phyloP scores from a whole-genome alignment of 768 basidiomycete genomes.

The Phlebiopsis flavidoalba region DNA sequence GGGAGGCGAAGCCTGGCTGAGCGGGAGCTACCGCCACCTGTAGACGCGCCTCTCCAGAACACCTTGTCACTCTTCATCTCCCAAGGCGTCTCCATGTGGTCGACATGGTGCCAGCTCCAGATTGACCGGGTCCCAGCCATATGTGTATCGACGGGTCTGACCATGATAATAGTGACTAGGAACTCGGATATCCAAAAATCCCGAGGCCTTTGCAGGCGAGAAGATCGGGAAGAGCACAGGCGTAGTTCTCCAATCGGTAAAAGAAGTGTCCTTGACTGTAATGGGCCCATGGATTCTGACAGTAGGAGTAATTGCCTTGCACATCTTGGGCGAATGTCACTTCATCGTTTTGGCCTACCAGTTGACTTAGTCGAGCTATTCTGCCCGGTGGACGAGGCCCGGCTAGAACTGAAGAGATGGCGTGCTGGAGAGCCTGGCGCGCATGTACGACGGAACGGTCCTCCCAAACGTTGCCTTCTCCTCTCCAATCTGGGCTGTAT shows the following conservation, averaged over 20 bases:
- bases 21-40: constrained; percentile 89
- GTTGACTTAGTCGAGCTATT: constrained; percentile 24
- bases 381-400: constrained; percentile 38
- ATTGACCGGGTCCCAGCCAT: constrained; percentile 82
- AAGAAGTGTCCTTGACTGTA: constrained; percentile 94
- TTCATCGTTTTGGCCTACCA: constrained; percentile 35
- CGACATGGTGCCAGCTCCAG: constrained; percentile 68
- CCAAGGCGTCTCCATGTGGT: constrained; percentile 87
- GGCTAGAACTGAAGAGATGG: constrained; percentile 74
- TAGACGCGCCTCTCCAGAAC: constrained; percentile 96
- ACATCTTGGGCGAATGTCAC: constrained; percentile 60
- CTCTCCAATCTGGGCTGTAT: constrained; percentile 82
- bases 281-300: constrained; percentile 75
- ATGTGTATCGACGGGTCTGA: constrained; percentile 76
- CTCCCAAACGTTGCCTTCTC: constrained; percentile 88
- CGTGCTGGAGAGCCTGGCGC: constrained; percentile 73
- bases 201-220: constrained; percentile 82
- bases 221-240: constrained; percentile 89
- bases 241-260: constrained; percentile 91
- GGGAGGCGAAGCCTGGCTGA: constrained; percentile 74
- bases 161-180: constrained; percentile 97
- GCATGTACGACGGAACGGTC: constrained; percentile 91
- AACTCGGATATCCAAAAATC: constrained; percentile 88
- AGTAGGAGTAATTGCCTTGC: constrained; percentile 73
- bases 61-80: constrained; percentile 80